Evolutionary conservation across 495 filamentous ascomycete species (phyloP), one percentile per base, ranked within the genome.

Genomic region (Daldinia grandis): DNA sequence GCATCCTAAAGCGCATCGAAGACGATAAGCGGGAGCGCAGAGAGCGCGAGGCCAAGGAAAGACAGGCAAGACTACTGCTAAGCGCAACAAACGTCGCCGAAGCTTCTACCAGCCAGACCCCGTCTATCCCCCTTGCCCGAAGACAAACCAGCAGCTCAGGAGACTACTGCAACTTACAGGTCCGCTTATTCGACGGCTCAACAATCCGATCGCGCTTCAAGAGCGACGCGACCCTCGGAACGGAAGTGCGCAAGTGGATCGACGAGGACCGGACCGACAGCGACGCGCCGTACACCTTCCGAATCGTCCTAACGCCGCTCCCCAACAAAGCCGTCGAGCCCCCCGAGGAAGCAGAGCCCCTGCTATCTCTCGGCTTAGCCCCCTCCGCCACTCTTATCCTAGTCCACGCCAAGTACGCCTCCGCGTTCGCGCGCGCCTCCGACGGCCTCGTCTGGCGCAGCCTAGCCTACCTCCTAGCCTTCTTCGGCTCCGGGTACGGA

Each of bases 341-440:
- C 6, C 80, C 86, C 1, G 93, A 98, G 42, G 95, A 98, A 75
- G 85, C 85, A 31, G 81, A 88, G 44, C 83, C 85, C 0, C 84
- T 97, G 0, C 76, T 80, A 12, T 87, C 89, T 1, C 81, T 97
- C 14, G 90, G 87, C 8, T 82, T 97, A 1, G 83, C 86, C 5
- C 93, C 95, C 0, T 92, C 86, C 0, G 91, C 93, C 3, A 98
- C 91, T 3, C 82, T 98, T 0, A 91, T 98, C 40, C 87, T 98
- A 59, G 84, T 96, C 2, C 91, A 92, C 0, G 87, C 91, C 2
- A 86, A 83, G 3, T 90, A 86, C 66, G 84, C 85, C 0, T 80
- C 86, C 5, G 90, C 91, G 0, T 94, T 95, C 69, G 68, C 76
- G 24, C 59, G 40, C 15, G 73, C 58, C 33, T 31, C 24, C 15